Evolutionary conservation across 2,329 filamentous ascomycete species (phyloP), one percentile per base, ranked within the genome.

Genomic region (Fusarium sp.): DNA sequence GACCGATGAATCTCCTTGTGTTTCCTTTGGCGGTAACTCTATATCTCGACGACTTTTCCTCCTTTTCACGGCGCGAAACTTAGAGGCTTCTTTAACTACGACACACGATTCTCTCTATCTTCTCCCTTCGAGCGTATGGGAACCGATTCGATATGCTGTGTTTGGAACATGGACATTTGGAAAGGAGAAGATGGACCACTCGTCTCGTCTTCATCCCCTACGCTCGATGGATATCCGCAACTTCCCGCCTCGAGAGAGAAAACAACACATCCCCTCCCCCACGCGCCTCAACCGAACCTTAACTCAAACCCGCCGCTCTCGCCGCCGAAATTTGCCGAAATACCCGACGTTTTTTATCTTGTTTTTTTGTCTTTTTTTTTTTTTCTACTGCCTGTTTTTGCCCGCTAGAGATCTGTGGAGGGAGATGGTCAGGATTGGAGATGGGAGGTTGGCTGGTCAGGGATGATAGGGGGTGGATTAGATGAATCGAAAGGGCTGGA

Each of bases 321-420:
- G 47, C 60, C 45, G 31, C 45, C 60, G 45, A 63, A 73, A 60
- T 74, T 54, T 73, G 71, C 67, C 69, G 58, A 74, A 74, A 74
- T 74, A 74, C 72, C 72, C 72, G 58, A 69, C 56, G 71, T n/a
- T n/a, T 64, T 58, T 63, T 67, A 37, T 31, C 22, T 45, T 57
- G n/a, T 35, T 45, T 40, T 71, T 40, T 63, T 47, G 62, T 62
- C 34, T 69, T 18, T 64, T 31, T 45, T 52, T 40, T 16, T 52
- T 40, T 34, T 57, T 38, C 10, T 34, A 22, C 34, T 66, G 57
- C 37, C 35, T 67, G 57, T 47, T 47, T 22, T 57, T n/a, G 9
- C 8, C 27, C 29, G 29, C 40, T 20, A 47, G 59, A 62, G 40
- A 62, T 50, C 24, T 24, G 24, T 24, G 24, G 22, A 18, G 22